Evolutionary conservation across 306 rosid genomes (phyloP).

Genomic region (Astragalus glycyphyllos): DNA sequence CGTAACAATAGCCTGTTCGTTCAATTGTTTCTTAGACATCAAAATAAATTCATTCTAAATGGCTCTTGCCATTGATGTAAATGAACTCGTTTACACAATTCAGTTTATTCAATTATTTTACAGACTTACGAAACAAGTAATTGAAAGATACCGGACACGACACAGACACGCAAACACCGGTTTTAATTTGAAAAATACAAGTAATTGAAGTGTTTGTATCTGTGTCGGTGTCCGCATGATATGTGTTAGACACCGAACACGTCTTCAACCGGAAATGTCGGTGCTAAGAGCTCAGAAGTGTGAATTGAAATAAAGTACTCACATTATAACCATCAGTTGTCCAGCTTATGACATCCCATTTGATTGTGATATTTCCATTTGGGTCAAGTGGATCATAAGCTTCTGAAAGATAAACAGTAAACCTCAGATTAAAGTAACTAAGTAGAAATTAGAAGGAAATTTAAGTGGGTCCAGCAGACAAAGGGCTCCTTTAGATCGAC

Average conservation of each 20-base stretch:
- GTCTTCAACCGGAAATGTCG: too few relatives aligned
- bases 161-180: too few relatives aligned
- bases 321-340: conserved; percentile 82
- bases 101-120: neutral
- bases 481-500: neutral
- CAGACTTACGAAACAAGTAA: neutral
- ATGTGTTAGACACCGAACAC: too few relatives aligned
- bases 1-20: conserved; percentile 73
- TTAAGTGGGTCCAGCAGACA: too few relatives aligned
- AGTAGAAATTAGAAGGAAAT: neutral
- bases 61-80: conserved; percentile 14
- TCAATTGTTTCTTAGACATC: conserved; percentile 39
- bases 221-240: too few relatives aligned
- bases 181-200: too few relatives aligned
- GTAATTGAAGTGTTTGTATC: too few relatives aligned
- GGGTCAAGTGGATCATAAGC: conserved; percentile 93
- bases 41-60: conserved; percentile 30
- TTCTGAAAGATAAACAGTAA: conserved; percentile 55
- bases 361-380: conserved; percentile 77
- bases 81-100: conserved; percentile 6
- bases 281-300: neutral
- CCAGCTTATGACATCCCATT: conserved; percentile 85
- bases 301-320: conserved; percentile 44
- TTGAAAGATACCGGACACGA: too few relatives aligned
- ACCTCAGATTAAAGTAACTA: conserved; percentile 2